A percentile compares a stretch with the other conserved stretches of the same genome.
Conservation (phyloP, 2,329 filamentous ascomycete genomes). For the Eutypa lata region DNA sequence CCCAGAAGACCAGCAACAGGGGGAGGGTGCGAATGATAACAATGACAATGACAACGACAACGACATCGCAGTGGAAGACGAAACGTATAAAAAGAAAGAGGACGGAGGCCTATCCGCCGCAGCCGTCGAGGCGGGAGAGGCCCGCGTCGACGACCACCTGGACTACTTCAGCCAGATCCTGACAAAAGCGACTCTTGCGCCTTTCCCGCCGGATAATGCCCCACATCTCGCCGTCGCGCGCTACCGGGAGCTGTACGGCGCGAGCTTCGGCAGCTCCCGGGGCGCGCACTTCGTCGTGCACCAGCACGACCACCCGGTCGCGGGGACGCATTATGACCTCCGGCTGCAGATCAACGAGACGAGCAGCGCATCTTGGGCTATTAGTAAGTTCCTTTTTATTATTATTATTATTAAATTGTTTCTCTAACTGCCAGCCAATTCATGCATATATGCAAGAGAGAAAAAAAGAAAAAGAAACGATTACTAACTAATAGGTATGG, state of each 20-base stretch:
- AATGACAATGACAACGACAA: conserved; percentile 9
- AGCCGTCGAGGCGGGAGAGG: conserved; percentile 38
- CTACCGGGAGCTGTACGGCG: conserved; percentile 36
- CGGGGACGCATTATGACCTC: conserved; percentile 67
- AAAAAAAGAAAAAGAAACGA: too few species aligned
- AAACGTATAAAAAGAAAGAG: too few species aligned
- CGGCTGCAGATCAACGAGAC: conserved; percentile 66
- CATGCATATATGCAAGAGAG: too few species aligned
- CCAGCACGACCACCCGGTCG: conserved; percentile 70
- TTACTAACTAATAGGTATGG: too few species aligned
- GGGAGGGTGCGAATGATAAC: not conserved
- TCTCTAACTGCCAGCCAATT: not conserved
- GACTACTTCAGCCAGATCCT: conserved; percentile 35
- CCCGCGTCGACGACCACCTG: conserved; percentile 36
- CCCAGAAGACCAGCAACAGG: conserved; percentile 1
- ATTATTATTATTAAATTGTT: not conserved
- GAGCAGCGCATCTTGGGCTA: conserved; percentile 63
- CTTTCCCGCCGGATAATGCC: conserved; percentile 13
- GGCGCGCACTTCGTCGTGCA: conserved; percentile 65
- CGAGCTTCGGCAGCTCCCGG: conserved; percentile 23
- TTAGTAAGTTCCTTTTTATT: conserved; percentile 29
- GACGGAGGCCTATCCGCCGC: too few species aligned
- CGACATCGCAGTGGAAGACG: too few species aligned
- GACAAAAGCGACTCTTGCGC: conserved; percentile 18
- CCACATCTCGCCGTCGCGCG: conserved; percentile 32